These are phyloP conservation scores for Cryptococcus floricola DNA, from an alignment of 1,284 basidiomycete genomes.

Conservation along the genomic window DNA sequence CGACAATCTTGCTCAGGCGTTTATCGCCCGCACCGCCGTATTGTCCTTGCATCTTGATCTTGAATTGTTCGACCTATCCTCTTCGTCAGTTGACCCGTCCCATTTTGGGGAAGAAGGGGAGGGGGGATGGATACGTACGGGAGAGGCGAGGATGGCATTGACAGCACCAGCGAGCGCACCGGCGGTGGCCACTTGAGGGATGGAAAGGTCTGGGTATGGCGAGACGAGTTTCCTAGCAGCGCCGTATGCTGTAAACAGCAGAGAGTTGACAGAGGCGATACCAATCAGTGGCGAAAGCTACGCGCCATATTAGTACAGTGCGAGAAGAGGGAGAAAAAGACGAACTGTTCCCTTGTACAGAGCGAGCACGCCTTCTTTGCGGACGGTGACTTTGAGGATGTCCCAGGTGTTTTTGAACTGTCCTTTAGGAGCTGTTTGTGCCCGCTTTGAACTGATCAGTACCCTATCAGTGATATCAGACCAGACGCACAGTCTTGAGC, in stretches of 20 bases:
- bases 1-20: slow-evolving; percentile 64
- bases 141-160: slow-evolving; percentile 82
- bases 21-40: slow-evolving; percentile 63
- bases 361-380: slow-evolving; percentile 83
- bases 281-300: slow-evolving; percentile 81
- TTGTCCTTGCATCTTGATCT: slow-evolving; percentile 88
- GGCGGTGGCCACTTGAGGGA: slow-evolving; percentile 75
- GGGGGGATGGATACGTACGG: slow-evolving; percentile 53
- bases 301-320: not conserved
- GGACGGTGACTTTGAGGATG: slow-evolving; percentile 71
- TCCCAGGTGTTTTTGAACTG: slow-evolving; percentile 86
- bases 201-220: slow-evolving; percentile 75
- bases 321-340: not conserved
- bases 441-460: slow-evolving; percentile 30
- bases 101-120: not conserved
- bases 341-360: slow-evolving; percentile 74
- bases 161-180: slow-evolving; percentile 87
- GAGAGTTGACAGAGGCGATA: slow-evolving; percentile 93
- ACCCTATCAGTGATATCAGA: not conserved
- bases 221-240: slow-evolving; percentile 76
- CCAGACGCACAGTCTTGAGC: slow-evolving; percentile 57
- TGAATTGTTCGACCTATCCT: slow-evolving; percentile 53
- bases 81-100: not conserved
- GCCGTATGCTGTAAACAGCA: slow-evolving; percentile 87
- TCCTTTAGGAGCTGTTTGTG: slow-evolving; percentile 51